Conservation (phyloP, 2,329 filamentous ascomycete genomes). For the Sporothrix dimorphospora region DNA sequence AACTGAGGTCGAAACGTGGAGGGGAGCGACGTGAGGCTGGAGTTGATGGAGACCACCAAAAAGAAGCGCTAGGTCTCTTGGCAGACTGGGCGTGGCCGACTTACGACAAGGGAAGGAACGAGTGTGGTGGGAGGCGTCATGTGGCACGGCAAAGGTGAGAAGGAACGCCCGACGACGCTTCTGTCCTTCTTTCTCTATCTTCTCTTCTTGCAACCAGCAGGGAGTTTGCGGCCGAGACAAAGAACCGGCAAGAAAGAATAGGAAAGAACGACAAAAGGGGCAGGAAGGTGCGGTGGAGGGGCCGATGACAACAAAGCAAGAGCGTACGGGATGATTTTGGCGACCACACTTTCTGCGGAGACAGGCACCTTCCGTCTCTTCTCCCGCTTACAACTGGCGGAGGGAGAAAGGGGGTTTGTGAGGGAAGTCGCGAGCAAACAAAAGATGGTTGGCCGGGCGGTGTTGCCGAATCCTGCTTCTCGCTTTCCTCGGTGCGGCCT, state of each 20-base stretch:
- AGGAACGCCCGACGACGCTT: slow-evolving; percentile 18
- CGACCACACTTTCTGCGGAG: slow-evolving; percentile 1
- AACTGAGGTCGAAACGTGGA: not conserved
- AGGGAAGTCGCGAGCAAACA: not conserved
- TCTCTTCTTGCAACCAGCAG: not conserved
- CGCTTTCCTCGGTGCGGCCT: slow-evolving; percentile 4
- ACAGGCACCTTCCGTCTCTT: not conserved
- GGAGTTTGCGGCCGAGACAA: slow-evolving; percentile 17
- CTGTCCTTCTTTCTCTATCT: not conserved
- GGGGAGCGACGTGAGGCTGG: slow-evolving; percentile 4
- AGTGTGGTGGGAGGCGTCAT: slow-evolving; percentile 9
- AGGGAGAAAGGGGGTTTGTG: not conserved
- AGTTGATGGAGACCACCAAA: not conserved
- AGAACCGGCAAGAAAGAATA: not conserved
- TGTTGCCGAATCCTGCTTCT: slow-evolving; percentile 14
- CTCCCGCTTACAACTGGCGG: not conserved
- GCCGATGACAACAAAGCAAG: not conserved
- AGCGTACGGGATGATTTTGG: not conserved
- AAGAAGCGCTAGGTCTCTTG: slow-evolving; percentile 21
- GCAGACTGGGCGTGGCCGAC: slow-evolving; percentile 22
- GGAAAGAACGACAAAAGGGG: not conserved
- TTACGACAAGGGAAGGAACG: not conserved
- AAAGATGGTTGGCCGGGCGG: slow-evolving; percentile 7
- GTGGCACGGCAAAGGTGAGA: slow-evolving; percentile 5
- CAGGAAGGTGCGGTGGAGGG: not conserved